A percentile compares a stretch with the other conserved stretches of the same genome.
Evolutionary conservation across 23 red algal genomes (phyloP).

Genomic region (Rhodosorus marinus): DNA sequence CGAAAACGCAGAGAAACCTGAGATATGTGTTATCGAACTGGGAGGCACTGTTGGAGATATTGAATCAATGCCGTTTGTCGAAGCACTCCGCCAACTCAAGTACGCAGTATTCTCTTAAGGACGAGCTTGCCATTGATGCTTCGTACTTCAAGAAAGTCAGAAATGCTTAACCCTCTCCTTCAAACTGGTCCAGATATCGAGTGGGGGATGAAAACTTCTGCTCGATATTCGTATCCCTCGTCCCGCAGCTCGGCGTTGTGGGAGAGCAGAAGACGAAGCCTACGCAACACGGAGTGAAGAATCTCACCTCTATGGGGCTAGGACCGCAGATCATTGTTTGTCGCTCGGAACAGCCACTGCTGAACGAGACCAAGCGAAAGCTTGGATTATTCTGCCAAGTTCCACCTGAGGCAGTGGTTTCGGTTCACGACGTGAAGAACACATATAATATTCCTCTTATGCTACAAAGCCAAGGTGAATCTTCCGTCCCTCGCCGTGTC

Average conservation of each 20-base stretch:
- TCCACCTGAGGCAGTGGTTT: conserved; percentile 81
- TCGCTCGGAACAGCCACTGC: conserved; percentile 61
- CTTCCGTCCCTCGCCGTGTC: too few relatives aligned
- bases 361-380: conserved; percentile 74
- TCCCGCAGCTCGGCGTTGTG: conserved; percentile 85
- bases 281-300: conserved; percentile 85
- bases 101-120: too few relatives aligned
- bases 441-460: conserved; percentile 91
- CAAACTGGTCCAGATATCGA: too few relatives aligned
- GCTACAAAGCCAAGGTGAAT: conserved; percentile 78
- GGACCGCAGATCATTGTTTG: conserved; percentile 92
- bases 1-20: conserved; percentile 38
- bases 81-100: conserved; percentile 81
- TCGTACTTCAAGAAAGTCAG: background rate
- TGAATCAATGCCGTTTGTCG: conserved; percentile 85
- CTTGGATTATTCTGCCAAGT: conserved; percentile 91
- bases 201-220: conserved; percentile 82
- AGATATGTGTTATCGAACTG: conserved; percentile 85
- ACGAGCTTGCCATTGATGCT: background rate
- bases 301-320: conserved; percentile 74
- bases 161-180: too few relatives aligned
- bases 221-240: conserved; percentile 82
- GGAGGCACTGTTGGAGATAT: conserved; percentile 97
- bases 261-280: conserved; percentile 99
- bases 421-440: conserved; percentile 95